Percentiles rank a stretch among this genome's conserved stretches.
phyloP scores from a whole-genome alignment of 2,329 filamentous ascomycete genomes.

The Neopestalotiopsis sp. region DNA sequence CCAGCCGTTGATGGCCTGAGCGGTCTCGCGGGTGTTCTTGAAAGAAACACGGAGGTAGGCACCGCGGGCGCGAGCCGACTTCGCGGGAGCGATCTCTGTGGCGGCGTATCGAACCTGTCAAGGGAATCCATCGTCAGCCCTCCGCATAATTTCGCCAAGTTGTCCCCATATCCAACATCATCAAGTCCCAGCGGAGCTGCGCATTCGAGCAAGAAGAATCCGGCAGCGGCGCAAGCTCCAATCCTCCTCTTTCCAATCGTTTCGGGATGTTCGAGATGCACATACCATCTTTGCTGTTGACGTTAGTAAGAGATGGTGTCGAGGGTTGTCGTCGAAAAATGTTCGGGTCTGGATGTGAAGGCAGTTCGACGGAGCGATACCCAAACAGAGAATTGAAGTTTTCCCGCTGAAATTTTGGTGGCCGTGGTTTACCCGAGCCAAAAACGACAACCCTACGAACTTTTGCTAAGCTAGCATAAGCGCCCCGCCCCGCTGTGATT shows the following conservation, averaged over 20 bases:
- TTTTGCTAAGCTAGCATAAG: not conserved
- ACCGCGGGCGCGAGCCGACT: constrained; percentile 97
- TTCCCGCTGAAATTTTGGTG: constrained; percentile 42
- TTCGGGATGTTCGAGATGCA: constrained; percentile 25
- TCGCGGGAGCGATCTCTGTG: constrained; percentile 82
- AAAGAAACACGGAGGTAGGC: constrained; percentile 99
- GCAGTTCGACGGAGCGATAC: constrained; percentile 25
- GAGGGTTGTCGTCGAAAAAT: constrained; percentile 54
- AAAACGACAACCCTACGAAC: constrained; percentile 16
- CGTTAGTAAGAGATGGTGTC: constrained; percentile 57
- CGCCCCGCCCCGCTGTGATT: constrained; percentile 6
- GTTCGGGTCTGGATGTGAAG: constrained; percentile 43
- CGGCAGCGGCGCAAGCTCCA: not conserved
- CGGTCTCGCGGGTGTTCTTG: constrained; percentile 99
- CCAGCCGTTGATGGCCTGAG: constrained; percentile 99
- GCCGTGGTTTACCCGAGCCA: constrained; percentile 18
- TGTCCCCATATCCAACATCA: not conserved
- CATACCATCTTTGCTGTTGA: constrained; percentile 64
- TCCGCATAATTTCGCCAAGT: constrained; percentile 9
- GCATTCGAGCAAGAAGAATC: not conserved
- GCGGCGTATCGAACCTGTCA: constrained; percentile 92
- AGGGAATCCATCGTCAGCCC: constrained; percentile 25
- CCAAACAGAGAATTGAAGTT: constrained; percentile 36
- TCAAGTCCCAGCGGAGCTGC: constrained; percentile 5
- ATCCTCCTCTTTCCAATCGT: constrained; percentile 13